A percentile compares a stretch with the other conserved stretches of the same genome.
These are phyloP conservation scores for Diplodia corticola DNA, from an alignment of 2,329 filamentous ascomycete species.

Conservation along the genomic window DNA sequence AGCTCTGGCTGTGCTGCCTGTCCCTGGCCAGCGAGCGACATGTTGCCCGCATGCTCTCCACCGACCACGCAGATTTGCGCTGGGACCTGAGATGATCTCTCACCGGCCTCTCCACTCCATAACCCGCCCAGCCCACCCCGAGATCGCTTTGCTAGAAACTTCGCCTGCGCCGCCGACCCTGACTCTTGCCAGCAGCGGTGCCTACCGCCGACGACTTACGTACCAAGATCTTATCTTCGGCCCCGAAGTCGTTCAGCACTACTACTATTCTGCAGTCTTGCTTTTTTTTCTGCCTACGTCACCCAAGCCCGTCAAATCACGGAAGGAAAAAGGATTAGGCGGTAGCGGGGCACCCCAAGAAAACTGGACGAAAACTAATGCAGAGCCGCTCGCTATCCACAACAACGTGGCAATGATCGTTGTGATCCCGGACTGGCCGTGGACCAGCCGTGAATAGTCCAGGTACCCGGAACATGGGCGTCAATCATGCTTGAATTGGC, in stretches of 20 bases:
- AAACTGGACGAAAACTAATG: not conserved
- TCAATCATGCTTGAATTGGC: slow-evolving; percentile 11
- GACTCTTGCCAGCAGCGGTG: not conserved
- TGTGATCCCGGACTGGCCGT: not conserved
- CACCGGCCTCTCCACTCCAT: slow-evolving; percentile 13
- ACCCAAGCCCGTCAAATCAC: not conserved
- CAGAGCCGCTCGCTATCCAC: not conserved
- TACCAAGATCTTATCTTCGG: slow-evolving; percentile 15
- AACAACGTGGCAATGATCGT: not conserved
- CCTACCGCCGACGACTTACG: not conserved
- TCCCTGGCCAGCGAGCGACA: not conserved
- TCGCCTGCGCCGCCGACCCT: not conserved
- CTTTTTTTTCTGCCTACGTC: not conserved
- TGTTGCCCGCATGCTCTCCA: not conserved
- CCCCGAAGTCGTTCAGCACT: not conserved
- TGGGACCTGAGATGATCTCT: slow-evolving; percentile 15
- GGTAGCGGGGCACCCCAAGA: not conserved
- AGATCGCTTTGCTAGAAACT: slow-evolving; percentile 6
- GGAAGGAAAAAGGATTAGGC: not conserved
- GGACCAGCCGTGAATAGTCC: not conserved
- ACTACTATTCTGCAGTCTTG: not conserved
- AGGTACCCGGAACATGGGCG: slow-evolving; percentile 8
- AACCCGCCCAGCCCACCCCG: slow-evolving; percentile 5
- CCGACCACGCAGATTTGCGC: slow-evolving; percentile 20
- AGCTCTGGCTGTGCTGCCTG: not conserved